Evolutionary conservation across 306 rosid species (phyloP).

Genomic region (Neltuma alba): DNA sequence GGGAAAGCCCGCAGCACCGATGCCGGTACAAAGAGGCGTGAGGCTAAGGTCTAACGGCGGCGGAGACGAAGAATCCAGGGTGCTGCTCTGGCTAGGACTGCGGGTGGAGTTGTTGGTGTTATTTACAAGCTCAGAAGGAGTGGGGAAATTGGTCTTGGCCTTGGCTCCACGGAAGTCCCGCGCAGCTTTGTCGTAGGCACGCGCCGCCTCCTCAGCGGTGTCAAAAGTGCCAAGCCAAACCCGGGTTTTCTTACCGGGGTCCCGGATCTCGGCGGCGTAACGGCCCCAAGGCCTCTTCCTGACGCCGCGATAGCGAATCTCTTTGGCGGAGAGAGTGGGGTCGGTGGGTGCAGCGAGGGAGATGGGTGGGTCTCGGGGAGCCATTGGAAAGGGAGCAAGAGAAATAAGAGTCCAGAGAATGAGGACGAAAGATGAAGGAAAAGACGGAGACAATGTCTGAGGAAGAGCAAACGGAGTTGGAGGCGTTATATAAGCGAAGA

Average conservation of each 20-base stretch:
- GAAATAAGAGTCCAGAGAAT: not conserved
- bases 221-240: constrained; percentile 93
- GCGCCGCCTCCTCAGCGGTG: constrained; percentile 87
- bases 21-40: constrained; percentile 26
- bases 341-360: not conserved
- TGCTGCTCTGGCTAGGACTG: constrained; percentile 74
- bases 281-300: constrained; percentile 93
- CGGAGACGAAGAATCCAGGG: constrained; percentile 51
- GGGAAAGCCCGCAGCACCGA: not conserved
- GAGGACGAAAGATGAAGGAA: not conserved
- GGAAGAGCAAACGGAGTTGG: constrained; percentile 17
- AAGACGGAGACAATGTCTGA: constrained; percentile 38
- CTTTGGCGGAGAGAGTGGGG: constrained; percentile 35
- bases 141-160: constrained; percentile 80
- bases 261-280: constrained; percentile 95
- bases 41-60: constrained; percentile 51
- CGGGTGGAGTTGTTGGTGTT: constrained; percentile 12
- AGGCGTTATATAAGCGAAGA: constrained; percentile 37
- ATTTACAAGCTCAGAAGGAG: constrained; percentile 34
- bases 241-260: constrained; percentile 81
- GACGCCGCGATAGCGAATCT: constrained; percentile 82
- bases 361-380: constrained; percentile 49
- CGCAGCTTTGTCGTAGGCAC: constrained; percentile 82
- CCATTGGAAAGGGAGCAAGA: constrained; percentile 33
- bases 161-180: constrained; percentile 74